Percentiles rank a stretch among this genome's conserved stretches.
Evolutionary conservation across 164 flowering plant species (phyloP).

Genomic region (Liquidambar formosana): DNA sequence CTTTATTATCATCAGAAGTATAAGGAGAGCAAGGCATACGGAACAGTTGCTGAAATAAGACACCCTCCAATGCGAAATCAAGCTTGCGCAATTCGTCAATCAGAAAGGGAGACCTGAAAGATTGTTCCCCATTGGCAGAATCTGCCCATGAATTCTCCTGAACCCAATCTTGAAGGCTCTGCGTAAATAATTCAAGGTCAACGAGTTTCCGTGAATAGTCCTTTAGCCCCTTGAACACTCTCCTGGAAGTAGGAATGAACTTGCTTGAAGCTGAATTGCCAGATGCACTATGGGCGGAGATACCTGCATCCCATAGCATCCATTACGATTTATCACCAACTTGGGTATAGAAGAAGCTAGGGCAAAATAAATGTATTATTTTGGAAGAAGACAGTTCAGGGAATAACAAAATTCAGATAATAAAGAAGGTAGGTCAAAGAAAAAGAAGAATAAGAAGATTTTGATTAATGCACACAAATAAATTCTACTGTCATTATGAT

Average conservation of each 20-base stretch:
- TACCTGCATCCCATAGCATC: slow-evolving; percentile 32
- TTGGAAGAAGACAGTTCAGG: neutral
- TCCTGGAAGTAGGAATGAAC: slow-evolving; percentile 49
- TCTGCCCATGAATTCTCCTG: slow-evolving; percentile 30
- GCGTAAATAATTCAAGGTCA: slow-evolving; percentile 47
- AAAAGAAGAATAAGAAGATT: no score
- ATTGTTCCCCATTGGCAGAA: slow-evolving; percentile 28
- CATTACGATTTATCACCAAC: neutral
- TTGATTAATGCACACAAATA: no score
- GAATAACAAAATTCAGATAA: no score
- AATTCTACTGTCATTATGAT: no score
- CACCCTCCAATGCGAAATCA: slow-evolving; percentile 68
- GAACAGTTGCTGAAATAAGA: slow-evolving; percentile 57
- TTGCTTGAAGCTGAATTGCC: slow-evolving; percentile 50
- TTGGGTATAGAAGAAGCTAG: neutral
- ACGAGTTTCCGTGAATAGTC: slow-evolving; percentile 48
- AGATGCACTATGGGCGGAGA: slow-evolving; percentile 46
- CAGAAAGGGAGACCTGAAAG: slow-evolving; percentile 51
- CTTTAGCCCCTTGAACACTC: slow-evolving; percentile 54
- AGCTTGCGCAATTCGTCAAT: slow-evolving; percentile 55
- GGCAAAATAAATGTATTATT: neutral
- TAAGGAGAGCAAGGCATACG: slow-evolving; percentile 57
- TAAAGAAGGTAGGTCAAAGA: no score
- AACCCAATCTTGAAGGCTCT: slow-evolving; percentile 61
- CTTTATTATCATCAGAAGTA: slow-evolving; percentile 37